Percentiles rank a stretch among this genome's conserved stretches.
These are phyloP conservation scores for Hypoxylon perforatum DNA, from an alignment of 495 filamentous ascomycete genomes.

Conservation along the genomic window DNA sequence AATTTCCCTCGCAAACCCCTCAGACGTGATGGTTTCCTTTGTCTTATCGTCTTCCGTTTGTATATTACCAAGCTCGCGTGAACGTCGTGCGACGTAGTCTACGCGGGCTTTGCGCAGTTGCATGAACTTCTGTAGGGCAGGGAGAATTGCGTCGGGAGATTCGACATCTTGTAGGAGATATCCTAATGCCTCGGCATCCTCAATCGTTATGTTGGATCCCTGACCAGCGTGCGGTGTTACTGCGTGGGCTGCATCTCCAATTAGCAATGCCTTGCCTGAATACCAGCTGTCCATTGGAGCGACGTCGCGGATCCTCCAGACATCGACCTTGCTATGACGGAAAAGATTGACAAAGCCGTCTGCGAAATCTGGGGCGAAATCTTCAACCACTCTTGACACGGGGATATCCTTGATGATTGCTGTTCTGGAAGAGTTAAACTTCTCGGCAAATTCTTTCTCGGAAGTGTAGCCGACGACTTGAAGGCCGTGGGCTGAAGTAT, in stretches of 20 bases:
- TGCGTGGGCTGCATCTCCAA: conserved; percentile 63
- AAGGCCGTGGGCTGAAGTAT: conserved; percentile 33
- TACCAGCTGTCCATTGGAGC: conserved; percentile 43
- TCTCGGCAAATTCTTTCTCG: conserved; percentile 40
- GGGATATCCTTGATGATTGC: conserved; percentile 42
- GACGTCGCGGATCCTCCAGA: conserved; percentile 44
- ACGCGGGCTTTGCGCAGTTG: conserved; percentile 38
- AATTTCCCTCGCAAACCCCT: conserved; percentile 30
- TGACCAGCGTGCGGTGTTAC: conserved; percentile 40
- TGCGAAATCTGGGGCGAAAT: conserved; percentile 31
- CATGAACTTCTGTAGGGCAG: conserved; percentile 32
- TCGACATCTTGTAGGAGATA: conserved; percentile 36
- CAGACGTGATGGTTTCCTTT: conserved; percentile 24
- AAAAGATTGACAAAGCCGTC: conserved; percentile 39
- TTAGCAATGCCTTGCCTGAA: conserved; percentile 54
- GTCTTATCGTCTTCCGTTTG: conserved; percentile 29
- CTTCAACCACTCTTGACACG: conserved; percentile 26
- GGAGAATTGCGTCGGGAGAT: conserved; percentile 25
- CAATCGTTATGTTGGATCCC: conserved; percentile 44
- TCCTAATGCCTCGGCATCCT: conserved; percentile 45
- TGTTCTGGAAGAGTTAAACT: conserved; percentile 37
- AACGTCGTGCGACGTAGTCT: conserved; percentile 34
- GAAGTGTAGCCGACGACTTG: conserved; percentile 43
- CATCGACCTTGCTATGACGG: conserved; percentile 39
- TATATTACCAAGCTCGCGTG: conserved; percentile 23